Percentiles rank a stretch among this genome's conserved stretches.
These are phyloP conservation scores for Fragaria nilgerrensis DNA, from an alignment of 306 rosid species.

Conservation along the genomic window DNA sequence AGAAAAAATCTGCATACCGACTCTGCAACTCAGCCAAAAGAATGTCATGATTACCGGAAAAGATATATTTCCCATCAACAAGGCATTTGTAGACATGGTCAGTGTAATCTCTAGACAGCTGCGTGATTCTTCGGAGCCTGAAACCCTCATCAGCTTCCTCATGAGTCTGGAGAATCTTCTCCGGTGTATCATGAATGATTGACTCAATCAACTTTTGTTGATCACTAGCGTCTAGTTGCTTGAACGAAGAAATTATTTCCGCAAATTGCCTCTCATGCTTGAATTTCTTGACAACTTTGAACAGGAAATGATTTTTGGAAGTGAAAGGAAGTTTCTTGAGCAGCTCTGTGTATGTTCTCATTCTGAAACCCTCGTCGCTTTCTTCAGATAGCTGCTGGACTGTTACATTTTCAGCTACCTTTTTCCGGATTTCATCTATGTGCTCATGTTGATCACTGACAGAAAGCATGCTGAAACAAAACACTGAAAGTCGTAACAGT, in stretches of 20 bases:
- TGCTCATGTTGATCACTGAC: not conserved
- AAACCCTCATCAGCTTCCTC: not conserved
- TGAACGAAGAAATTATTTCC: not conserved
- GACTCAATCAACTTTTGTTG: not conserved
- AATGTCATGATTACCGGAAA: not conserved
- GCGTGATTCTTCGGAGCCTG: not conserved
- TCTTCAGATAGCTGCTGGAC: not conserved
- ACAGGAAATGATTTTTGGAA: not conserved
- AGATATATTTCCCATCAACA: not conserved
- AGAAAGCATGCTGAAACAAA: not conserved
- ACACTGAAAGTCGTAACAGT: not conserved
- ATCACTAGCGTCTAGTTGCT: not conserved
- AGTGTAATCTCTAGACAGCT: not conserved
- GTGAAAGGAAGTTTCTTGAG: not conserved
- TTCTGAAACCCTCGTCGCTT: not conserved
- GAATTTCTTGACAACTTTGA: not conserved
- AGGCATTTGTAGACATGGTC: not conserved
- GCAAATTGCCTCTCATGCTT: not conserved
- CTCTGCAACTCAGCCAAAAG: not conserved
- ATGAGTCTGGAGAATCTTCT: not conserved
- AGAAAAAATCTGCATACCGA: not conserved
- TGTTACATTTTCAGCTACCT: not conserved
- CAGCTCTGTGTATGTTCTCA: not conserved
- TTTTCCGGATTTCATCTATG: not conserved
- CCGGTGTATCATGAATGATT: not conserved